Base-by-base conservation (phyloP, 2,329 filamentous ascomycete genomes). In the Zasmidium angulare region DNA sequence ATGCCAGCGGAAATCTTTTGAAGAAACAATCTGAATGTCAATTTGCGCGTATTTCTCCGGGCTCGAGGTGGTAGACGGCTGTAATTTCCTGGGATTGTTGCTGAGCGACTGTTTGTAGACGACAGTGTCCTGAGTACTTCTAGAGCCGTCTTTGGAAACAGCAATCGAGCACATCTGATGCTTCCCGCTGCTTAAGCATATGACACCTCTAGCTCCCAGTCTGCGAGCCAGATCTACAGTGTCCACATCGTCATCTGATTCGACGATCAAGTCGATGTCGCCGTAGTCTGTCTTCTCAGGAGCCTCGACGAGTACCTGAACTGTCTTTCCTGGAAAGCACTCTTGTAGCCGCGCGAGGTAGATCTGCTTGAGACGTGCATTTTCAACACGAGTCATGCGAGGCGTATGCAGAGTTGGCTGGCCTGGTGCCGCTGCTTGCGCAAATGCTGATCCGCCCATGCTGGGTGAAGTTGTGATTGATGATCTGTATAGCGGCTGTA, bases 391-490 rank as follows among this genome's bases (percentile, higher is more conserved):
- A 3, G 79, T 76, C 84, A 93, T 89, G 19, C 90, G 86, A 2
- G 89, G 89, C 0, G 86, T 89, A 59, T 72, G 66, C 10, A 90
- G 78, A 0, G 71, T 68, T 1, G 67, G 63, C 7, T 80, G 70
- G 23, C 81, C 71, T 11, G 4, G 26, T 0, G 68, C 64, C 22
- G 76, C 78, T 21, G 72, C 72, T 60, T 62, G 75, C 1, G 78
- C 62, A 63, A 90, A 91, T 0, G 81, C 84, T 1, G 75, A 76
- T 19, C 89, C 89, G 20, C 89, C 89, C 89, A 91, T 91, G 54
- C 4, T 68, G 40, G 26, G 11, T 29, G 11, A 29, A 11, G 26
- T 11, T 29, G 26, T 29, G 26, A 29, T 29, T 29, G 26, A 29
- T 29, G 26, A 29, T 4, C 26, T 29, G 26, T n/a, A n/a, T n/a